Conservation (phyloP, 1,284 basidiomycete genomes). For the Ganoderma sinense region DNA sequence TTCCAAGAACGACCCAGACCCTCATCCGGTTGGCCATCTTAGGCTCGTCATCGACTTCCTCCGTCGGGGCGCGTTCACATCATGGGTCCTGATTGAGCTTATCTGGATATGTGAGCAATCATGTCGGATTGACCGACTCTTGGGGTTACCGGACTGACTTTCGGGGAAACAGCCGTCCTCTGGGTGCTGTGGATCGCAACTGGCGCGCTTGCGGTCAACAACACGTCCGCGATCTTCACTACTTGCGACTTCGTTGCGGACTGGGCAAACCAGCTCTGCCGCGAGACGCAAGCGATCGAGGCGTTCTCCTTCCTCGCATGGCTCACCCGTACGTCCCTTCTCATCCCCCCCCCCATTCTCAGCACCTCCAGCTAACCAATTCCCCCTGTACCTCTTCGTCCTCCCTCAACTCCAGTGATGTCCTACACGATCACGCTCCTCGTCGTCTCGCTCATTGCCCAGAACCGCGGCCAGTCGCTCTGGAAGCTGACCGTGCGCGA, state of each 20-base stretch:
- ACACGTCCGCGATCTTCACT: conserved; percentile 18
- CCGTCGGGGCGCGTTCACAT: conserved; percentile 35
- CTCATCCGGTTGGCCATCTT: neutral
- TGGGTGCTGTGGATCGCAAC: conserved; percentile 33
- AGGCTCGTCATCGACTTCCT: conserved; percentile 37
- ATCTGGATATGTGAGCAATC: conserved; percentile 35
- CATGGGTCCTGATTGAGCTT: conserved; percentile 39
- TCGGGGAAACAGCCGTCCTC: conserved; percentile 20
- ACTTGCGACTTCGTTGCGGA: conserved; percentile 24
- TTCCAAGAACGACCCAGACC: too few relatives aligned
- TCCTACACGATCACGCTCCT: conserved; percentile 29
- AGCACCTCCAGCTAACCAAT: neutral
- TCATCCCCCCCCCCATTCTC: too few relatives aligned
- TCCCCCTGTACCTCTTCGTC: neutral
- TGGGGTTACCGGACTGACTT: neutral
- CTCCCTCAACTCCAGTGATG: conserved; percentile 19
- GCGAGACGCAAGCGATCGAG: conserved; percentile 33
- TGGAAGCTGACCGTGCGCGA: conserved; percentile 29
- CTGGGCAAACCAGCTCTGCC: conserved; percentile 29
- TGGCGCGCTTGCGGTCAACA: conserved; percentile 26
- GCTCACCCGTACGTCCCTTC: conserved; percentile 26
- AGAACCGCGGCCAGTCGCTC: conserved; percentile 22
- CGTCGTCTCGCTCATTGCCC: conserved; percentile 26
- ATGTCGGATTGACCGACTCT: neutral
- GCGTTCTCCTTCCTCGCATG: conserved; percentile 33